Evolutionary conservation across 495 filamentous ascomycete genomes (phyloP).

Genomic region (Penicillium flavigenum): DNA sequence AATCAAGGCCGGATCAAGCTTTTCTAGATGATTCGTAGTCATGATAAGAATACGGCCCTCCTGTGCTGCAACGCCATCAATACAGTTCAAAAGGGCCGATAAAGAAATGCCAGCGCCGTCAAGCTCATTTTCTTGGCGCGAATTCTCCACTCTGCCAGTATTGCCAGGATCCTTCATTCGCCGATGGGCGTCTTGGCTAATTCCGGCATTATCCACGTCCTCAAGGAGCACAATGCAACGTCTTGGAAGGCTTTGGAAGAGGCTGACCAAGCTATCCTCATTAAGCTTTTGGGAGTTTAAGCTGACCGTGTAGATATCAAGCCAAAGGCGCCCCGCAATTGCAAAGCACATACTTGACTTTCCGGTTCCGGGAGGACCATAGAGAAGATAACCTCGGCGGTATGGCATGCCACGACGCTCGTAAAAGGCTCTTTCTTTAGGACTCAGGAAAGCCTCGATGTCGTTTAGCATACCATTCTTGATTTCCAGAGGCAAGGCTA

Average conservation of each 20-base stretch:
- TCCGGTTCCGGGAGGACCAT: slow-evolving; percentile 69
- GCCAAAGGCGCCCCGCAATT: slow-evolving; percentile 57
- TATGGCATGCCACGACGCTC: slow-evolving; percentile 61
- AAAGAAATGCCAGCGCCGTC: slow-evolving; percentile 46
- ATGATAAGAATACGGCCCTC: slow-evolving; percentile 81
- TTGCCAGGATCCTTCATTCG: background rate
- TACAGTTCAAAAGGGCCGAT: slow-evolving; percentile 77
- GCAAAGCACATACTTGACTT: slow-evolving; percentile 65
- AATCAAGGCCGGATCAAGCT: slow-evolving; percentile 71
- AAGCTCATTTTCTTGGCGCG: slow-evolving; percentile 32
- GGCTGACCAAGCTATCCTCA: slow-evolving; percentile 61
- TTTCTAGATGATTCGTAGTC: slow-evolving; percentile 78
- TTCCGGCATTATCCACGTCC: slow-evolving; percentile 36
- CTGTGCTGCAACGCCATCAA: slow-evolving; percentile 79
- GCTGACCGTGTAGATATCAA: slow-evolving; percentile 59
- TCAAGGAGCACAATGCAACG: slow-evolving; percentile 38
- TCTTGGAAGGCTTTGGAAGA: slow-evolving; percentile 55
- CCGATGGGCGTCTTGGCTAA: slow-evolving; percentile 29
- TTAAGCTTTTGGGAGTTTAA: slow-evolving; percentile 8
- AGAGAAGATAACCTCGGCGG: slow-evolving; percentile 59
- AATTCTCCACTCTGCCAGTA: background rate
- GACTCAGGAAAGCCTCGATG: slow-evolving; percentile 18
- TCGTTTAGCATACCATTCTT: slow-evolving; percentile 19
- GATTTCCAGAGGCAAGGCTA: background rate
- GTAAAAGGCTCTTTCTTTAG: slow-evolving; percentile 30